These are phyloP conservation scores for Liriodendron chinense DNA, from an alignment of 164 flowering plant species.

Conservation along the genomic window DNA sequence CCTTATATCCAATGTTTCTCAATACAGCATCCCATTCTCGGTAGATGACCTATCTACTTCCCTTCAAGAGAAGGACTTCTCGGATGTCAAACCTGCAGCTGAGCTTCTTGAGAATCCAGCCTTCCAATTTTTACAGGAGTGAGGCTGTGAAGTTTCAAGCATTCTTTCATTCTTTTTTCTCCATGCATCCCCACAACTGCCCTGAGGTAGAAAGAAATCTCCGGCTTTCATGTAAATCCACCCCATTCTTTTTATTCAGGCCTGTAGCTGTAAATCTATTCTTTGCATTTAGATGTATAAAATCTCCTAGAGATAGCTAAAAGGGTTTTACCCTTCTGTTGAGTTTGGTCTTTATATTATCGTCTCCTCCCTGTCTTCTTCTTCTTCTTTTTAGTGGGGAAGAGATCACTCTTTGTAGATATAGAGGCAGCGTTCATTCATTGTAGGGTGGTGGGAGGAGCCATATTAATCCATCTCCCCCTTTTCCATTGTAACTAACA, in stretches of 20 bases:
- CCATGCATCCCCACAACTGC: background rate
- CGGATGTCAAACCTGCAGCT: constrained; percentile 59
- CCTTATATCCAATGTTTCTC: background rate
- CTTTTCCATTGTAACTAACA: constrained; percentile 19
- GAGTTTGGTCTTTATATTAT: constrained; percentile 6
- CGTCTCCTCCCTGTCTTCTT: background rate
- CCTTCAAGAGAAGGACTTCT: constrained; percentile 52
- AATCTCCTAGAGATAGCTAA: constrained; percentile 26
- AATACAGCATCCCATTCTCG: constrained; percentile 83
- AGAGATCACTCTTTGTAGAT: constrained; percentile 33
- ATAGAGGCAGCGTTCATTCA: constrained; percentile 8
- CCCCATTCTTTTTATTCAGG: constrained; percentile 1
- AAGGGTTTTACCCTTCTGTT: constrained; percentile 20
- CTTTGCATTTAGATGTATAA: constrained; percentile 34
- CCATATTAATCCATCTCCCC: constrained; percentile 12
- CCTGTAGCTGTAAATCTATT: constrained; percentile 32
- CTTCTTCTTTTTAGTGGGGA: constrained; percentile 6
- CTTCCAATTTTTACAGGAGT: constrained; percentile 82
- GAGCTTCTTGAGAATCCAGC: constrained; percentile 66
- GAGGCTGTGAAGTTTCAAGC: constrained; percentile 23
- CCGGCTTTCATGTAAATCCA: constrained; percentile 33
- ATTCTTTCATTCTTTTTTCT: constrained; percentile 5
- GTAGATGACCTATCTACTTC: constrained; percentile 64
- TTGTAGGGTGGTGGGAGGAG: constrained; percentile 23
- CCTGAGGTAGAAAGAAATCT: background rate